Evolutionary conservation across 2,329 filamentous ascomycete genomes (phyloP).

Genomic region (Fusarium subglutinans): DNA sequence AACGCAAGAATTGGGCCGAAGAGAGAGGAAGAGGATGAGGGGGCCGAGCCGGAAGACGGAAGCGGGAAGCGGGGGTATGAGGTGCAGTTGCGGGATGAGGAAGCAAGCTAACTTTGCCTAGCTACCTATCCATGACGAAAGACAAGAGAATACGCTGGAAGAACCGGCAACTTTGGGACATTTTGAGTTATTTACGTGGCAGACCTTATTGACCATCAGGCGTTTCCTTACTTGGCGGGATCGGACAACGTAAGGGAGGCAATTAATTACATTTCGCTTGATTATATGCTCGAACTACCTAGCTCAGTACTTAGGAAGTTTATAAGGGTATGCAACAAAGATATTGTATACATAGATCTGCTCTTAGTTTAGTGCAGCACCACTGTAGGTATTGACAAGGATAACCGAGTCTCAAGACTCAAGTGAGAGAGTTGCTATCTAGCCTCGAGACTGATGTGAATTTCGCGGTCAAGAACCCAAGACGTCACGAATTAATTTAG

Average conservation of each 20-base stretch:
- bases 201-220: neutral
- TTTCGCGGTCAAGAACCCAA: slow-evolving; percentile 25
- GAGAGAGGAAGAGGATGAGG: slow-evolving; percentile 12
- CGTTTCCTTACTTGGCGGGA: neutral
- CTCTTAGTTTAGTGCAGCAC: neutral
- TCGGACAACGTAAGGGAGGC: neutral
- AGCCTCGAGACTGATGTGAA: neutral
- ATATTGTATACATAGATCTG: neutral
- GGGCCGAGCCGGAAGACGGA: slow-evolving; percentile 31
- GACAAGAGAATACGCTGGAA: slow-evolving; percentile 29
- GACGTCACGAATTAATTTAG: slow-evolving; percentile 18
- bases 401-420: neutral
- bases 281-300: neutral
- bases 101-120: neutral
- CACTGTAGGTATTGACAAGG: neutral
- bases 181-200: slow-evolving; percentile 4
- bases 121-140: slow-evolving; percentile 25
- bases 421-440: neutral
- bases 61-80: slow-evolving; percentile 20
- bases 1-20: slow-evolving; percentile 23
- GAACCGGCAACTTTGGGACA: slow-evolving; percentile 7
- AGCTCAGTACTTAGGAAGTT: neutral
- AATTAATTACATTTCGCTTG: neutral
- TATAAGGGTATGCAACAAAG: neutral
- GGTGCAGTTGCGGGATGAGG: slow-evolving; percentile 9